Base-by-base conservation (phyloP, 2,329 filamentous ascomycete genomes). In the Pseudogymnoascus sp. region DNA sequence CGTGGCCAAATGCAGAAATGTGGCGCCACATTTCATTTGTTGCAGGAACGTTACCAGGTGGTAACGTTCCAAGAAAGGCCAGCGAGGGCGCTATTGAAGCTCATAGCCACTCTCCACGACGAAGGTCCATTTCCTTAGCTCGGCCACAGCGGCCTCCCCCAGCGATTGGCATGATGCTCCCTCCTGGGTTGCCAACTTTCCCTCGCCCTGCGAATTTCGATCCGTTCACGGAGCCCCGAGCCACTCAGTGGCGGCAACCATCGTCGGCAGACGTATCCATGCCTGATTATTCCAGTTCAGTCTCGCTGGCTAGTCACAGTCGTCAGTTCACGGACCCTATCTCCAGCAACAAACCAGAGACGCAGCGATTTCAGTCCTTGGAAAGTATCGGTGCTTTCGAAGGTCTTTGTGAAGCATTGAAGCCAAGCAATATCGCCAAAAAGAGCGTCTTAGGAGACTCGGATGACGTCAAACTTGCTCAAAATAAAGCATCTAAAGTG, bases 1-100 rank as follows among this genome's bases (percentile, higher is more conserved):
- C 90, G 2, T 95, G 90, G 89, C 91, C 91, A 6, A 92, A 89
- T 71, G 76, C 82, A 18, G 75, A 77, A 14, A 89, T 91, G 86
- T 90, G 85, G 86, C 79, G 79, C 18, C 80, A 79, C 38, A 73
- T 76, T 16, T 74, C 77, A 12, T 74, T 77, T 65, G 73, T 76
- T 28, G 66, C 70, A 44, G 67, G 75, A 35, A 70, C 70, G 60
- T 65, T 69, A 59, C 61, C 66, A 40, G 69, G 69, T 14, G 63
- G 68, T 14, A 61, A 64, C 33, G 68, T 68, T 5, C 67, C 75
- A 71, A 62, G 76, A 73, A 47, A 78, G 74, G 72, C 74, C 71
- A 8, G 73, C 1, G 79, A 82, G 42, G 77, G 80, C 47, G 74
- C 76, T 2, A 73, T 79, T 2, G 82, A 86, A n/a, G 78, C 79